Evolutionary conservation across 768 basidiomycete genomes (phyloP), one percentile per base, ranked within the genome.

Genomic region (Dacryopinax spathularia): DNA sequence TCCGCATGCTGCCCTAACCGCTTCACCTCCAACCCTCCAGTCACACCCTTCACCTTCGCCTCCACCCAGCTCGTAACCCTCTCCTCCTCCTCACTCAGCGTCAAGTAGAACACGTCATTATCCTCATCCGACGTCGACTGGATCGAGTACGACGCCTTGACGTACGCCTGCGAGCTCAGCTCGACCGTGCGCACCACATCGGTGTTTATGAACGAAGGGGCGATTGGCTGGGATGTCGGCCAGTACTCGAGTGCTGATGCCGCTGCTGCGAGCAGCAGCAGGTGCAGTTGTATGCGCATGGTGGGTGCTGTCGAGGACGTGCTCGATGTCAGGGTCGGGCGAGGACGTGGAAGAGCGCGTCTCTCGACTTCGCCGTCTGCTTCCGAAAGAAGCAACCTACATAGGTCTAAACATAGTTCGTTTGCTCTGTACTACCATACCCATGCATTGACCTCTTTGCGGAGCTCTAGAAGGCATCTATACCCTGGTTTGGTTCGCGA

Each of bases 111-210:
- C 48, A 80, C 77, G 33, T 78, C 79, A 20, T 84, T 79, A 34
- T 77, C 80, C 65, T 82, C 77, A 66, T 82, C 79, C 43, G 48
- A 56, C 13, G 87, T 80, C 35, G 89, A 82, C 71, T 84, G 88
- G 72, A 91, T 82, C 20, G 88, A 84, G 75, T 87, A 96, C 59
- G 91, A 89, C 48, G 93, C 95, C 62, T 85, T 89, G 78, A 93
- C 84, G 77, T 88, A 86, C 63, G 91, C 87, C 25, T 91, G 80
- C 20, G 93, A 81, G 34, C 88, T 91, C 25, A 96, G 87, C 69
- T 96, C 94, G 65, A 92, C 79, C 4, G 88, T 85, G 70, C 91
- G 87, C 33, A 93, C 89, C 65, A 98, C 81, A 66, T 87, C 89
- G 22, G 88, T 90, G 69, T 92, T 92, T 81, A 91, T 89, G 75